Conservation (phyloP, 2,329 filamentous ascomycete species). For the Pseudogymnoascus sp. region DNA sequence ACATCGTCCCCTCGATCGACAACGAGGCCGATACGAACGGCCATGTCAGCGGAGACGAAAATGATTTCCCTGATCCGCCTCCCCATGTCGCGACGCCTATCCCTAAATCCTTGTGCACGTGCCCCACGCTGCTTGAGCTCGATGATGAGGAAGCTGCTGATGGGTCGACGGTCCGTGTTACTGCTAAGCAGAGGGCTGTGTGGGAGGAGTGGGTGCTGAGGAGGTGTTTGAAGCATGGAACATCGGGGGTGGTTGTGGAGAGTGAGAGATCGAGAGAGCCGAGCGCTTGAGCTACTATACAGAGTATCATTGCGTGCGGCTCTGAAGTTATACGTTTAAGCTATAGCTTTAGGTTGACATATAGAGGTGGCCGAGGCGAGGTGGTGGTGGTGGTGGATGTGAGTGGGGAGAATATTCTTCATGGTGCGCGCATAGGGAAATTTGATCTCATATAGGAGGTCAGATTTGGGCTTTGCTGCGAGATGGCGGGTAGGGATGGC, state of each 20-base stretch:
- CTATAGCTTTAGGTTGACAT: neutral
- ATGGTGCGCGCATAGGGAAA: neutral
- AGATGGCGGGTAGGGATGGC: neutral
- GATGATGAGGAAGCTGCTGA: slow-evolving; percentile 30
- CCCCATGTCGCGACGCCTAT: slow-evolving; percentile 15
- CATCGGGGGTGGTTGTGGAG: neutral
- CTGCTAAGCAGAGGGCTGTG: slow-evolving; percentile 42
- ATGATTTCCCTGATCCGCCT: slow-evolving; percentile 9
- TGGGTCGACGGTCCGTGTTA: slow-evolving; percentile 41
- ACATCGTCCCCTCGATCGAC: slow-evolving; percentile 37
- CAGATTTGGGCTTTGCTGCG: neutral
- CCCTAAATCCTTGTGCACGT: slow-evolving; percentile 23
- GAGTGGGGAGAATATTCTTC: neutral
- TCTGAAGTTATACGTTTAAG: neutral
- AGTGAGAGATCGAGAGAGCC: neutral
- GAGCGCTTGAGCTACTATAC: neutral
- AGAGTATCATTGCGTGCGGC: neutral
- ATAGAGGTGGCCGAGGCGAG: neutral
- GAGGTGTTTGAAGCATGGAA: slow-evolving; percentile 31
- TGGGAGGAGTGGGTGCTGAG: slow-evolving; percentile 50
- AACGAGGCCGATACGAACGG: slow-evolving; percentile 11
- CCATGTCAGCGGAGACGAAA: slow-evolving; percentile 16
- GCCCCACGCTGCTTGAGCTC: slow-evolving; percentile 31
- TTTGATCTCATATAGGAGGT: neutral
- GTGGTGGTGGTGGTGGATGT: neutral